These are phyloP conservation scores for Plectosphaerella cucumerina DNA, from an alignment of 2,329 filamentous ascomycete species.

Conservation along the genomic window DNA sequence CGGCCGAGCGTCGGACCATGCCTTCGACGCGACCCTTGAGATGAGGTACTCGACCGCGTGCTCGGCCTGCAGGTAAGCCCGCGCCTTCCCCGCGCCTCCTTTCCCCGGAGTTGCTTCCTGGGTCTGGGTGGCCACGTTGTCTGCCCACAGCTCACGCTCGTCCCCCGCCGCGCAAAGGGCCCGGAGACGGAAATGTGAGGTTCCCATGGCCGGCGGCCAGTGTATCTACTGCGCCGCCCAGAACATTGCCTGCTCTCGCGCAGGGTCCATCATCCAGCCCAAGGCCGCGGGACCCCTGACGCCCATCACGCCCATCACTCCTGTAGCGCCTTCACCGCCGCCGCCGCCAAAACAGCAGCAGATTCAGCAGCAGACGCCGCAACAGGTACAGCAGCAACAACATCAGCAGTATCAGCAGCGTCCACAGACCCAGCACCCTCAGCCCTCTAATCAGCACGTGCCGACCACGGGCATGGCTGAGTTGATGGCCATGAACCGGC, in stretches of 20 bases:
- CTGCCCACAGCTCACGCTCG: neutral
- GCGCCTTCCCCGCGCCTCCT: neutral
- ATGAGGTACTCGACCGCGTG: slow-evolving; percentile 15
- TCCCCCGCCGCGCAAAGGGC: slow-evolving; percentile 4
- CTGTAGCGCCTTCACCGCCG: neutral
- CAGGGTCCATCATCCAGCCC: slow-evolving; percentile 13
- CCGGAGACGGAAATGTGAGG: slow-evolving; percentile 13
- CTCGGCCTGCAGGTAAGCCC: slow-evolving; percentile 14
- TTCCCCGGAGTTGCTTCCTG: neutral
- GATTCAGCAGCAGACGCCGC: neutral
- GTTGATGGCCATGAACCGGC: slow-evolving; percentile 2
- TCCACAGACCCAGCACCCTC: neutral
- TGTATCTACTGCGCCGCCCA: slow-evolving; percentile 12
- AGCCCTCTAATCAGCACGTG: neutral
- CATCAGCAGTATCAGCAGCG: neutral
- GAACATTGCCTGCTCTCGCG: slow-evolving; percentile 12
- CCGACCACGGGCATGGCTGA: slow-evolving; percentile 4
- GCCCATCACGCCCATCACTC: slow-evolving; percentile 5
- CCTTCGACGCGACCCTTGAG: neutral
- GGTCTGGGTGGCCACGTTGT: neutral
- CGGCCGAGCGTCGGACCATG: neutral
- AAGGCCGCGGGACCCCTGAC: slow-evolving; percentile 4
- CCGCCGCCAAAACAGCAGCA: neutral
- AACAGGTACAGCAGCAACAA: neutral
- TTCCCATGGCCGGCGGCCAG: slow-evolving; percentile 10